A percentile compares a stretch with the other conserved stretches of the same genome.
These are phyloP conservation scores for Pseudogymnoascus sp. DNA, from an alignment of 2,329 filamentous ascomycete species.

Conservation along the genomic window DNA sequence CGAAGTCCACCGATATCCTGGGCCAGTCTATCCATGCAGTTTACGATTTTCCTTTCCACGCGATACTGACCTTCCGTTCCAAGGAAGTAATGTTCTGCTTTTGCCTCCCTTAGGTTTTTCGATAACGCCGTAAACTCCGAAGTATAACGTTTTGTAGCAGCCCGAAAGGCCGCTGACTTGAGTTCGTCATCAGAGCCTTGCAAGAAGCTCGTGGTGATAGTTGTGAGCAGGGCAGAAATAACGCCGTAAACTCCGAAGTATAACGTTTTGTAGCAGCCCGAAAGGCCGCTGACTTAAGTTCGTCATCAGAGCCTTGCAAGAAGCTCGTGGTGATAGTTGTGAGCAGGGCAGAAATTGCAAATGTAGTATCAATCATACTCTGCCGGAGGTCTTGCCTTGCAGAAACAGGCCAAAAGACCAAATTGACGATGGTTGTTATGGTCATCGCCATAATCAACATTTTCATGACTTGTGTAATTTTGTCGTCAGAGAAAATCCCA, in stretches of 20 bases:
- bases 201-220: conserved; percentile 76
- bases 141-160: conserved; percentile 55
- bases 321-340: conserved; percentile 76
- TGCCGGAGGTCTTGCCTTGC: conserved; percentile 65
- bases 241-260: conserved; percentile 55
- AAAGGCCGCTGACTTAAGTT: conserved; percentile 61
- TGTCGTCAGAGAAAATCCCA: conserved; percentile 71
- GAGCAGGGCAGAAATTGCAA: conserved; percentile 71
- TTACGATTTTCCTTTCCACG: conserved; percentile 70
- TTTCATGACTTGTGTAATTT: conserved; percentile 73
- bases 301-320: conserved; percentile 70
- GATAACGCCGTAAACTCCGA: conserved; percentile 61
- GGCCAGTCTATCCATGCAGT: conserved; percentile 74
- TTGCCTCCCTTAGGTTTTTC: conserved; percentile 74
- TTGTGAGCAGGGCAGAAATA: conserved; percentile 73
- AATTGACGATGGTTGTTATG: conserved; percentile 63
- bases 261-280: conserved; percentile 53
- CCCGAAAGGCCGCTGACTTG: conserved; percentile 54
- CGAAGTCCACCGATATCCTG: conserved; percentile 86
- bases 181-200: conserved; percentile 75
- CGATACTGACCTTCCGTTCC: conserved; percentile 73
- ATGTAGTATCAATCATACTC: conserved; percentile 65
- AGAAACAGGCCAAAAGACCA: conserved; percentile 70
- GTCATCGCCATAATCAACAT: conserved; percentile 74
- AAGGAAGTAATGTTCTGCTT: conserved; percentile 76